phyloP scores from a whole-genome alignment of 306 rosid genomes.

The Cajanus cajan region DNA sequence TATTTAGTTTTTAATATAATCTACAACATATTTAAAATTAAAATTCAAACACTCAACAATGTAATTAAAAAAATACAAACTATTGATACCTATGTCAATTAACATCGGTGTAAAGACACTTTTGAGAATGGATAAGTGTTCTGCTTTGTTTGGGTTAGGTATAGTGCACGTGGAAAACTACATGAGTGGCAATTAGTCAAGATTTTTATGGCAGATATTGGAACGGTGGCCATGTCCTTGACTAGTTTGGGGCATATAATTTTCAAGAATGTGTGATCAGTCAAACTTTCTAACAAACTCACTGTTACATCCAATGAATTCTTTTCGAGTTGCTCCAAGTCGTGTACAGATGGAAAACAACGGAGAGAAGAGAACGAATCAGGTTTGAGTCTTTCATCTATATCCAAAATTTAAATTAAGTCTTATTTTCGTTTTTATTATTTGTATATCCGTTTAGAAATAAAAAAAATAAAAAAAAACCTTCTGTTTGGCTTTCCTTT shows the following conservation, averaged over 20 bases:
- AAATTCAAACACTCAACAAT: too few relatives aligned
- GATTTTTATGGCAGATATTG: not conserved
- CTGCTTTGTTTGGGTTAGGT: not conserved
- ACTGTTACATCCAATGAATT: slow-evolving; percentile 6
- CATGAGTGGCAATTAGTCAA: not conserved
- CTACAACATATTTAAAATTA: too few relatives aligned
- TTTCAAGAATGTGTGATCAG: slow-evolving; percentile 22
- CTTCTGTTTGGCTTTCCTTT: not conserved
- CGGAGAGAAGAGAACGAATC: not conserved
- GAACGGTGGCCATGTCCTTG: not conserved
- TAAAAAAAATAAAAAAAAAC: too few relatives aligned
- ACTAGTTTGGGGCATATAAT: slow-evolving; percentile 6
- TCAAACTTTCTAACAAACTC: slow-evolving; percentile 34
- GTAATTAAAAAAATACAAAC: too few relatives aligned
- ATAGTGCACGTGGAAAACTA: slow-evolving; percentile 11
- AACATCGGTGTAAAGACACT: too few relatives aligned
- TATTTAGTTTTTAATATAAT: too few relatives aligned
- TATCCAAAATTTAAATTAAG: not conserved
- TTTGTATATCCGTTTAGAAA: not conserved
- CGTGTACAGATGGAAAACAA: not conserved
- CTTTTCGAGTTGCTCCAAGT: not conserved
- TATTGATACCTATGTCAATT: too few relatives aligned
- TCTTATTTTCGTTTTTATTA: not conserved
- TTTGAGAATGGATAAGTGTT: not conserved
- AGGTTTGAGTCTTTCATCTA: not conserved